Evolutionary conservation across 2,329 filamentous ascomycete genomes (phyloP).

Genomic region (Polychaeton citri): DNA sequence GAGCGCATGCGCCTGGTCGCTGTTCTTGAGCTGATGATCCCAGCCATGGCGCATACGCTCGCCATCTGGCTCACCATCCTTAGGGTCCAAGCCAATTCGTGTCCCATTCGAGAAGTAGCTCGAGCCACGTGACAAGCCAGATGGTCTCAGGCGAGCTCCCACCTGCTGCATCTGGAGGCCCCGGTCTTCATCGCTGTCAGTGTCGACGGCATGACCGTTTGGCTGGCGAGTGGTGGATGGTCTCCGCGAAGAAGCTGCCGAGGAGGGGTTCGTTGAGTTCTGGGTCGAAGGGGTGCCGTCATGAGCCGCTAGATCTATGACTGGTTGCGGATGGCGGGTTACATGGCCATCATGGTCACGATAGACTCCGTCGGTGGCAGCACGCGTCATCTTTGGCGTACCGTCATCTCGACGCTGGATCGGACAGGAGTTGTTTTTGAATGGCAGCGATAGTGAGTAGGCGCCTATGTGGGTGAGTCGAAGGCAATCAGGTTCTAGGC

Average conservation of each 20-base stretch:
- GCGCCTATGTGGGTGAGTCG: not conserved
- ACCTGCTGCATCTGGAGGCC: not conserved
- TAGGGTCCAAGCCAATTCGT: not conserved
- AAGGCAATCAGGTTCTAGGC: not conserved
- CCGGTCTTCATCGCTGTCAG: slow-evolving; percentile 13
- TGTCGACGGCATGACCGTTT: slow-evolving; percentile 13
- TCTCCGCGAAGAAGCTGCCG: slow-evolving; percentile 2
- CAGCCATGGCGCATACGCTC: slow-evolving; percentile 65
- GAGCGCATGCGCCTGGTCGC: slow-evolving; percentile 74
- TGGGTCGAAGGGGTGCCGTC: not conserved
- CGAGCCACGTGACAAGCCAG: not conserved
- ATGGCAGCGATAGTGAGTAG: no score
- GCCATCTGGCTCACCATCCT: not conserved
- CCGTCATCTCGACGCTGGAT: slow-evolving; percentile 1
- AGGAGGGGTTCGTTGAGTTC: not conserved
- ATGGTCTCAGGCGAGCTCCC: slow-evolving; percentile 4
- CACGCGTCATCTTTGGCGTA: not conserved
- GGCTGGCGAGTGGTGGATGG: slow-evolving; percentile 5
- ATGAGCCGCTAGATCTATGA: not conserved
- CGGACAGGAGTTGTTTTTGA: not conserved
- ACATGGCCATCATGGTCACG: not conserved
- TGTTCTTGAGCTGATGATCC: slow-evolving; percentile 81
- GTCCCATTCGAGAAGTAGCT: not conserved
- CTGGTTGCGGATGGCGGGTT: not conserved
- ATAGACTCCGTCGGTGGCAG: not conserved